Conservation (phyloP, 2,329 filamentous ascomycete species). For the Pseudonectria buxi region DNA sequence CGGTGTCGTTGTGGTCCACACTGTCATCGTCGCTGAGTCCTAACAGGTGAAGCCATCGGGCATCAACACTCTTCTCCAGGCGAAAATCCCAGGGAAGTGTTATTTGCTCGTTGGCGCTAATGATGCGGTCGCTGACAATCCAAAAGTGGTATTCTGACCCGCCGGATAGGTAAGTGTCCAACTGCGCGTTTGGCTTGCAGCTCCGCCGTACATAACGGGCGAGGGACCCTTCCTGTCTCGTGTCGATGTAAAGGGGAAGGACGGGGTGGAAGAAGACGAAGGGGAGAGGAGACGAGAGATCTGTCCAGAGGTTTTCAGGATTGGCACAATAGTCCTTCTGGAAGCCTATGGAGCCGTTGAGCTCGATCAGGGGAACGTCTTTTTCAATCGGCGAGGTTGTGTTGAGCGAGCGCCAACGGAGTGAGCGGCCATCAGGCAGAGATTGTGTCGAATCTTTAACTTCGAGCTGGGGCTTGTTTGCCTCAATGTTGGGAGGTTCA, state of each 20-base stretch:
- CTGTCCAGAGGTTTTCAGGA: constrained; percentile 59
- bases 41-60: constrained; percentile 51
- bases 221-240: constrained; percentile 75
- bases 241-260: constrained; percentile 89
- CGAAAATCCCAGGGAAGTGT: constrained; percentile 64
- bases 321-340: constrained; percentile 66
- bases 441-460: constrained; percentile 42
- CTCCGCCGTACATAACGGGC: constrained; percentile 88
- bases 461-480: constrained; percentile 36
- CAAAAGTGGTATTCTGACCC: constrained; percentile 84
- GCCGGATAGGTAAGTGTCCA: constrained; percentile 79
- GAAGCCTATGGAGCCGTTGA: constrained; percentile 71
- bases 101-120: constrained; percentile 57
- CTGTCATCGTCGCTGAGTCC: constrained; percentile 56
- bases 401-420: constrained; percentile 64
- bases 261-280: constrained; percentile 85
- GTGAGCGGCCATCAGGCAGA: constrained; percentile 28
- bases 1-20: constrained; percentile 41
- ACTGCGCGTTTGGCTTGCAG: constrained; percentile 79
- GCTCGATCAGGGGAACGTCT: constrained; percentile 55
- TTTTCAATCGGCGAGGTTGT: constrained; percentile 47
- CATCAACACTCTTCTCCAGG: constrained; percentile 47
- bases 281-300: constrained; percentile 57
- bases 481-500: constrained; percentile 37
- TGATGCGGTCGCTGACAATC: constrained; percentile 75